Evolutionary conservation across 2,329 filamentous ascomycete genomes (phyloP).

Genomic region (Colletotrichum sojae): DNA sequence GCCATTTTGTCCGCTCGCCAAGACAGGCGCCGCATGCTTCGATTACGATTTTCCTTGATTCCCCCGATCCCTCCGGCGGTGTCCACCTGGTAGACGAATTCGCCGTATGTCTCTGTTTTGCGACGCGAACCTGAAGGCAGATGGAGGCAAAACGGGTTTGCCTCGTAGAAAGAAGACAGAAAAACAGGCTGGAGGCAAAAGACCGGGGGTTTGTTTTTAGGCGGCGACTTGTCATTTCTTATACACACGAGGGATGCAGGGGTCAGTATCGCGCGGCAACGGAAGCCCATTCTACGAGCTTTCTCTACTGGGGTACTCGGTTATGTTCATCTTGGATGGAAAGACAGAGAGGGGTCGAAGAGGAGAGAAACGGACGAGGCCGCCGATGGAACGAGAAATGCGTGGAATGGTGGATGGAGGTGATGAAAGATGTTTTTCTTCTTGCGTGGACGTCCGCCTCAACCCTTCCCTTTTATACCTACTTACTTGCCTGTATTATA

Average conservation of each 20-base stretch:
- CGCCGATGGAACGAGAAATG: conserved; percentile 35
- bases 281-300: conserved; percentile 2
- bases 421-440: conserved; percentile 32
- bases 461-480: conserved; percentile 41
- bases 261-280: conserved; percentile 15
- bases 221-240: conserved; percentile 32
- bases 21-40: conserved; percentile 27
- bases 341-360: not conserved
- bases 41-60: conserved; percentile 32
- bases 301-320: conserved; percentile 9
- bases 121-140: conserved; percentile 22
- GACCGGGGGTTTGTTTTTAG: conserved; percentile 18
- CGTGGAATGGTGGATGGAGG: conserved; percentile 32
- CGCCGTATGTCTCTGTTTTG: conserved; percentile 7
- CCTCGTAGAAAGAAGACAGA: conserved; percentile 20
- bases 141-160: conserved; percentile 10
- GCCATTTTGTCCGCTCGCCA: conserved; percentile 10
- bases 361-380: conserved; percentile 16
- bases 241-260: conserved; percentile 21
- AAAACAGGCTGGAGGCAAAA: conserved; percentile 10
- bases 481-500: conserved; percentile 42
- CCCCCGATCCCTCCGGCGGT: conserved; percentile 29
- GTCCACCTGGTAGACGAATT: conserved; percentile 32
- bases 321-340: conserved; percentile 19
- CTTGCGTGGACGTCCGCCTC: conserved; percentile 41